Percentiles rank a stretch among this genome's conserved stretches.
Evolutionary conservation across 169 alveolate genomes (phyloP).

Genomic region (Perkinsus marinus): DNA sequence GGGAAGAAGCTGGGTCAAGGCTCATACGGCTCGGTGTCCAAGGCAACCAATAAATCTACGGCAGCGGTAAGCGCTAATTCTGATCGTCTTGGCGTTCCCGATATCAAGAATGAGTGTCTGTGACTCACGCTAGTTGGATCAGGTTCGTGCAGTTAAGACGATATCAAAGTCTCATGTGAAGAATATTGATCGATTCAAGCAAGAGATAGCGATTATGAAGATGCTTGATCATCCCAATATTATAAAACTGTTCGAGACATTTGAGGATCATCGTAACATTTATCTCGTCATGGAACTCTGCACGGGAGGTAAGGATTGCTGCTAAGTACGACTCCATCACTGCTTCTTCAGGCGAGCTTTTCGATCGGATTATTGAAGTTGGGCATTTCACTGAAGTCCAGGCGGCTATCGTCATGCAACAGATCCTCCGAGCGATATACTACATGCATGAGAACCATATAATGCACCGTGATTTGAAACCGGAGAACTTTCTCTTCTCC

Average conservation of each 20-base stretch:
- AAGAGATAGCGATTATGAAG: constrained; percentile 73
- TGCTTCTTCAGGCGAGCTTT: constrained; percentile 86
- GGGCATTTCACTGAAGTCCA: constrained; percentile 69
- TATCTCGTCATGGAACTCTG: constrained; percentile 80
- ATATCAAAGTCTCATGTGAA: constrained; percentile 61
- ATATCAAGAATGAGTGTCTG: too few relatives aligned
- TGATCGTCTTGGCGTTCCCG: background rate
- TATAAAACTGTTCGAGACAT: constrained; percentile 69
- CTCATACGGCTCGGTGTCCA: constrained; percentile 58
- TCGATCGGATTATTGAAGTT: constrained; percentile 76
- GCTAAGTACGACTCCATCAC: background rate
- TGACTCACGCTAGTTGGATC: constrained; percentile 14
- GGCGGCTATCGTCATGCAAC: constrained; percentile 44
- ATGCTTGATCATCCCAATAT: constrained; percentile 75
- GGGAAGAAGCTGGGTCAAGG: constrained; percentile 52
- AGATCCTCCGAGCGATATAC: constrained; percentile 52
- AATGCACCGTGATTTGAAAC: constrained; percentile 71
- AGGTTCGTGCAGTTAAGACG: constrained; percentile 65
- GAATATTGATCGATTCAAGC: constrained; percentile 64
- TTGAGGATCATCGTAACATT: constrained; percentile 70
- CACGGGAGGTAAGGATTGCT: constrained; percentile 41
- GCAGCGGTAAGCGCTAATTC: constrained; percentile 7
- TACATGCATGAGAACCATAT: constrained; percentile 51
- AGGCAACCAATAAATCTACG: constrained; percentile 45
- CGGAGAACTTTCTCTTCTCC: constrained; percentile 63